Evolutionary conservation across 495 filamentous ascomycete genomes (phyloP), one percentile per base, ranked within the genome.

Genomic region (Lasiosphaeria ovina): DNA sequence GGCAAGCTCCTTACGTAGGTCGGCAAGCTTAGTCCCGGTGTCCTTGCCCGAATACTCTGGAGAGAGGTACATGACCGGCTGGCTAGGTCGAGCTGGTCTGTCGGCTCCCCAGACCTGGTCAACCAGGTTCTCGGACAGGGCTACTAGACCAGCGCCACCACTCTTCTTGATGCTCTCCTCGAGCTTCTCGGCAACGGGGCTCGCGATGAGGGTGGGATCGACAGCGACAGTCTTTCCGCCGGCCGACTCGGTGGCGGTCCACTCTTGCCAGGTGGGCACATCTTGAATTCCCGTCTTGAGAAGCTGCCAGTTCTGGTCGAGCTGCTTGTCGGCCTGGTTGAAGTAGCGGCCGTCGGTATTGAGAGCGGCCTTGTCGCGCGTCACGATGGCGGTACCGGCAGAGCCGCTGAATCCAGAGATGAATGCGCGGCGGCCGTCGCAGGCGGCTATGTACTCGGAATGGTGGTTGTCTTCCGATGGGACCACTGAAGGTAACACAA

Each of bases 261-360:
- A 99, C 74, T 99, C 95, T 72, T 97, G 92, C 91, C 94, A 98
- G 3, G 93, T 97, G 6, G 91, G 93, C 34, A 97, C 92, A 71
- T 96, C 92, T 65, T 92, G 89, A 16, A 96, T 75, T 6, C 95
- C 95, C 68, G 93, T 89, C 79, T 97, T 99, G 65, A 99, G 77
- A 10, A 99, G 83, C 44, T 81, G 71, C 95, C 95, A 99, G 73
- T 97, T 97, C 62, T 72, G 79, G 69, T 98, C 95, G 40, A 99
- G 83, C 73, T 99, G 93, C 67, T 94, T 89, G 50, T 86, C 78
- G 51, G 95, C 95, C 74, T 99, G 95, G 76, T 97, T 98, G 80
- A 98, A 98, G 75, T 99, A 99, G 48, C 95, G 88, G 31, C 95
- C 95, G 72, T 99, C 95, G 35, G 95, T 99, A 31, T 93, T 89